These are phyloP conservation scores for Cyclospora cayetanensis DNA, from an alignment of 169 alveolate species.

Conservation along the genomic window DNA sequence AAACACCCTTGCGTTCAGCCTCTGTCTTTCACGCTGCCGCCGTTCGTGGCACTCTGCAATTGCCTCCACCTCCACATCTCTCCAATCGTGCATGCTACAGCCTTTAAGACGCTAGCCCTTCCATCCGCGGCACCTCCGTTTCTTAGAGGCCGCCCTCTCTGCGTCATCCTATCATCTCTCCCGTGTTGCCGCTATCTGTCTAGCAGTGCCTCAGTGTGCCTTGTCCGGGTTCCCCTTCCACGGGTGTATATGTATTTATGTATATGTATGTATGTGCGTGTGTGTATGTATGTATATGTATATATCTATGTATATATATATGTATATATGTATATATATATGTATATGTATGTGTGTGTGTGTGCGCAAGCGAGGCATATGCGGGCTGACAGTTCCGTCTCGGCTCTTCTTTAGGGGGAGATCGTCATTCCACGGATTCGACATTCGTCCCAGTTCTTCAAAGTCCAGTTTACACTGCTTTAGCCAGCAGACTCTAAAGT, in stretches of 20 bases:
- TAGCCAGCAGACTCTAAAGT: conserved; percentile 87
- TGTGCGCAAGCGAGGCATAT: not conserved
- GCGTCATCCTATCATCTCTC: not conserved
- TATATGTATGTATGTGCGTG: too few relatives aligned
- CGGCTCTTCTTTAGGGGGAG: conserved; percentile 83
- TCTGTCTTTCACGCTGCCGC: too few relatives aligned
- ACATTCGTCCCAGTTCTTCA: conserved; percentile 78
- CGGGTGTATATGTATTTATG: not conserved
- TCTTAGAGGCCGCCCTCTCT: not conserved
- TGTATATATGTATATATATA: not conserved
- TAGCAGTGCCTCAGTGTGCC: not conserved
- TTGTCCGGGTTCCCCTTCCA: not conserved
- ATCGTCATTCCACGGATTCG: conserved; percentile 83
- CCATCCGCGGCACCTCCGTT: not conserved
- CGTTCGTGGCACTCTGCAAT: not conserved
- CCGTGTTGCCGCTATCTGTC: not conserved
- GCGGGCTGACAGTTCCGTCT: conserved; percentile 77
- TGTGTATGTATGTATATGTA: too few relatives aligned
- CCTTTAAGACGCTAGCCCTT: too few relatives aligned
- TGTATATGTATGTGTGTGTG: not conserved
- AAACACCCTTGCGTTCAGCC: too few relatives aligned
- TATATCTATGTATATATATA: too few relatives aligned
- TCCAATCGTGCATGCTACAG: too few relatives aligned
- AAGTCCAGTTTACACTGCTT: conserved; percentile 83
- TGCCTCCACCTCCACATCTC: not conserved